Conservation (phyloP, 2,329 filamentous ascomycete species). For the Alternaria triticina region DNA sequence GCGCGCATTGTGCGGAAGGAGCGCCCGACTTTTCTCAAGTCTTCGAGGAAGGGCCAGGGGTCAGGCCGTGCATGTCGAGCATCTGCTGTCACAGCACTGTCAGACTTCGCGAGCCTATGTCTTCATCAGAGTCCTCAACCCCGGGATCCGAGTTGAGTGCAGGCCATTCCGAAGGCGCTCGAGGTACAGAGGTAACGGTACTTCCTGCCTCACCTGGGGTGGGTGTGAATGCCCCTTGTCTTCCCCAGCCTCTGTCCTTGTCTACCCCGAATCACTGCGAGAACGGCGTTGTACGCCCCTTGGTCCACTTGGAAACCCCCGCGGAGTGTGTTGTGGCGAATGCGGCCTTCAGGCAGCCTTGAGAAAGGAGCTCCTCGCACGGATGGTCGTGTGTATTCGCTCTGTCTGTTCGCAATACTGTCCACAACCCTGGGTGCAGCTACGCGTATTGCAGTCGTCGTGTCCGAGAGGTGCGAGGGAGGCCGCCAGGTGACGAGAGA, state of each 20-base stretch:
- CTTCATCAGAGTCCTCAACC: not conserved
- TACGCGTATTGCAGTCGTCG: not conserved
- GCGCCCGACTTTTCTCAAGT: not conserved
- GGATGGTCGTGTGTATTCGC: not conserved
- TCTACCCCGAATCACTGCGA: not conserved
- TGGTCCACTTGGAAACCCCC: not conserved
- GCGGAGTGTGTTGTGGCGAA: not conserved
- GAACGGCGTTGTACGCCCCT: not conserved
- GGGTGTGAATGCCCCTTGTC: not conserved
- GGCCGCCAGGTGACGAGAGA: not conserved
- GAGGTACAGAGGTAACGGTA: not conserved
- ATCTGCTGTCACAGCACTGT: not conserved
- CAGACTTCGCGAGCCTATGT: not conserved
- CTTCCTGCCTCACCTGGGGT: not conserved
- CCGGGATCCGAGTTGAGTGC: not conserved
- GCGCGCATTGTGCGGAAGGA: not conserved
- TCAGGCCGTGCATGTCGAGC: not conserved
- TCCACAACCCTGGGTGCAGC: not conserved
- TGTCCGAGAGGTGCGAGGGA: not conserved
- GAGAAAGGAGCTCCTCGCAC: not conserved
- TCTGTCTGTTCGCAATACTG: not conserved
- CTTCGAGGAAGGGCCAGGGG: not conserved
- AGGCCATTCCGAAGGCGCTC: not conserved
- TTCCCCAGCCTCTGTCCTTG: not conserved
- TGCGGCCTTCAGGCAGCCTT: not conserved